A percentile compares a stretch with the other conserved stretches of the same genome.
phyloP scores from a whole-genome alignment of 129 eudicot species.

The Helichrysum umbraculigerum region DNA sequence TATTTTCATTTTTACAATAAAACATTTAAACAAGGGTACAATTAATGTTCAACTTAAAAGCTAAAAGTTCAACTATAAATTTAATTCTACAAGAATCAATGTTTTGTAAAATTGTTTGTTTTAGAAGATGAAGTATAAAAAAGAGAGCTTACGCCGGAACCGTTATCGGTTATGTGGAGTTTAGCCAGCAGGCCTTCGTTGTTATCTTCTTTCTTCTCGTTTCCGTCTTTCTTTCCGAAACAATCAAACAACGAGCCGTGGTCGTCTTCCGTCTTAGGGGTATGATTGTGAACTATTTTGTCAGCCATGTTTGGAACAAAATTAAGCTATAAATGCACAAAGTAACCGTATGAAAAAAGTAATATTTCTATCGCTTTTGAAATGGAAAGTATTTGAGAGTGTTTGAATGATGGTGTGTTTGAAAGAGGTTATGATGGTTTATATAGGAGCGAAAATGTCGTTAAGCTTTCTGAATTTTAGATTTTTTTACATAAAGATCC shows the following conservation, averaged over 20 bases:
- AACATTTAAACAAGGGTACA: too few species aligned
- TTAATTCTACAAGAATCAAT: neutral
- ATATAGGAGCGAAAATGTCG: slow-evolving; percentile 23
- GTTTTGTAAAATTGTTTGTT: neutral
- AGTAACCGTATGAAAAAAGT: slow-evolving; percentile 15
- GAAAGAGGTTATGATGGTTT: slow-evolving; percentile 16
- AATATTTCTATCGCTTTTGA: neutral
- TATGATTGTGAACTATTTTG: slow-evolving; percentile 28
- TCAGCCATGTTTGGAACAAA: slow-evolving; percentile 31
- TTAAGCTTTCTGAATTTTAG: neutral
- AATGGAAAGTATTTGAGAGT: slow-evolving; percentile 23
- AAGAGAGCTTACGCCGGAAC: slow-evolving; percentile 60
- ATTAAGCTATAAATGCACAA: slow-evolving; percentile 8
- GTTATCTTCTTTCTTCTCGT: slow-evolving; percentile 42
- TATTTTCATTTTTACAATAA: too few species aligned
- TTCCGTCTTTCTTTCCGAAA: slow-evolving; percentile 58
- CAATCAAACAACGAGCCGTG: slow-evolving; percentile 55
- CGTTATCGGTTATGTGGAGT: slow-evolving; percentile 55
- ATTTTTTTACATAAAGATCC: neutral
- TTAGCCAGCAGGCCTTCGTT: slow-evolving; percentile 43
- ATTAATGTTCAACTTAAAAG: neutral
- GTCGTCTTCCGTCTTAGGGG: slow-evolving; percentile 34
- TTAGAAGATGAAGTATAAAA: neutral
- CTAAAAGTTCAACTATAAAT: neutral
- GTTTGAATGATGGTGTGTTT: slow-evolving; percentile 27